Evolutionary conservation across 805 yeast genomes (phyloP), one percentile per base, ranked within the genome.

Genomic region (Metschnikowia aberdeeniae): DNA sequence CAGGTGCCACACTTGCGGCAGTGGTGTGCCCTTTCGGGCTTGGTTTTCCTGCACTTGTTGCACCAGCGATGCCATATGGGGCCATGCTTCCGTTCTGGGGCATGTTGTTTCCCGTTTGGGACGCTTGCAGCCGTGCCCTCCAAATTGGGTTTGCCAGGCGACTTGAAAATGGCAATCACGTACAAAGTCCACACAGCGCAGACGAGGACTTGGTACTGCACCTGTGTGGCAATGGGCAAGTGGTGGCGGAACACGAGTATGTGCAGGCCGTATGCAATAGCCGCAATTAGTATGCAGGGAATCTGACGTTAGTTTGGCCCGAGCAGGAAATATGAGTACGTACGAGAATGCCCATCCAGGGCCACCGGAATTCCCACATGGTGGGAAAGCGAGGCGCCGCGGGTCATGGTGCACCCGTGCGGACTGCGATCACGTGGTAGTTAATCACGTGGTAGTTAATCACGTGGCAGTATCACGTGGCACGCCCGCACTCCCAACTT

Each of bases 11-110:
- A 88, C 1, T 79, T 75, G 55, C 84, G 84, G 62, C 97, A 89
- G 66, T 89, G 97, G 60, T 89, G 97, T 4, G 88, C 59, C 49
- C 97, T 66, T 57, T 84, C 92, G 0, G 96, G 96, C 60, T 89
- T 89, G 63, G 76, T 81, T 33, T 62, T 64, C 33, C 80, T 54
- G 63, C 97, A 89, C 60, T 86, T 88, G 45, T 72, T 64, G 59
- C 96, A 89, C 74, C 80, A 86, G 52, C 81, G 67, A 68, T 90
- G 89, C 83, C 49, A 75, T 77, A 1, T 68, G 72, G 2, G 61
- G 53, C 1, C 49, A 52, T 0, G 80, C 75, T n/a, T 62, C 47
- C 14, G 19, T n/a, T 22, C 8, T 22, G 4, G 26, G 26, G 6
- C 26, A 22, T 22, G 8, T 1, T 7, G 26, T 22, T 22, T 22